Conservation (phyloP, 176 grass and related monocot species). For the Coix lacrymajobi region DNA sequence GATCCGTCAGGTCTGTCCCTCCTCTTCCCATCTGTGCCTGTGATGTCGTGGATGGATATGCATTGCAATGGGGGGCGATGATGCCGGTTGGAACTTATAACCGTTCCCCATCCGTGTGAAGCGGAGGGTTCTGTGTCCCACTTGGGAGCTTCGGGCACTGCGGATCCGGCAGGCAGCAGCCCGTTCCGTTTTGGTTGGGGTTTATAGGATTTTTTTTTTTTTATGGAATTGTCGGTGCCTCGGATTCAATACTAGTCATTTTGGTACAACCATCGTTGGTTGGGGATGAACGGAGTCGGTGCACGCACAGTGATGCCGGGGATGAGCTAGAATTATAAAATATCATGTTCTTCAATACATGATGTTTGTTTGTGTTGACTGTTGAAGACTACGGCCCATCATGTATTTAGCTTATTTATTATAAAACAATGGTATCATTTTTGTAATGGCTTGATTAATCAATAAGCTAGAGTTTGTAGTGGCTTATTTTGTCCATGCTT, state of each 20-base stretch:
- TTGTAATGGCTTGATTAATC: neutral
- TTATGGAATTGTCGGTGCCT: neutral
- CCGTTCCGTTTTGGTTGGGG: neutral
- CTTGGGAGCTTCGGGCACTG: neutral
- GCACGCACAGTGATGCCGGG: neutral
- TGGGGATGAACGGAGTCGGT: neutral
- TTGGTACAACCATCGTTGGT: neutral
- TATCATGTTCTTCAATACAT: neutral
- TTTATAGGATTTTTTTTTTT: neutral
- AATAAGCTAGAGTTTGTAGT: neutral
- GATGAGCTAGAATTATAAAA: neutral
- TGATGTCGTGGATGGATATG: neutral
- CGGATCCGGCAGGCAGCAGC: constrained; percentile 1
- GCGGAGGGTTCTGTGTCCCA: neutral
- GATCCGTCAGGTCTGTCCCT: constrained; percentile 26
- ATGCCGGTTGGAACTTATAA: neutral
- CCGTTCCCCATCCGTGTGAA: neutral
- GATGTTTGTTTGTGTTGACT: neutral
- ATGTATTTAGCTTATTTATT: neutral
- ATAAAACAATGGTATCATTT: neutral
- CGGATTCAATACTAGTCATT: neutral
- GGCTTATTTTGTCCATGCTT: neutral
- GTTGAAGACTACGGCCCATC: neutral
- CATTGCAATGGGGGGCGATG: neutral
- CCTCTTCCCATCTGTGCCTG: neutral